Conservation (phyloP, 331 rosid species). For the Malus hybrid region DNA sequence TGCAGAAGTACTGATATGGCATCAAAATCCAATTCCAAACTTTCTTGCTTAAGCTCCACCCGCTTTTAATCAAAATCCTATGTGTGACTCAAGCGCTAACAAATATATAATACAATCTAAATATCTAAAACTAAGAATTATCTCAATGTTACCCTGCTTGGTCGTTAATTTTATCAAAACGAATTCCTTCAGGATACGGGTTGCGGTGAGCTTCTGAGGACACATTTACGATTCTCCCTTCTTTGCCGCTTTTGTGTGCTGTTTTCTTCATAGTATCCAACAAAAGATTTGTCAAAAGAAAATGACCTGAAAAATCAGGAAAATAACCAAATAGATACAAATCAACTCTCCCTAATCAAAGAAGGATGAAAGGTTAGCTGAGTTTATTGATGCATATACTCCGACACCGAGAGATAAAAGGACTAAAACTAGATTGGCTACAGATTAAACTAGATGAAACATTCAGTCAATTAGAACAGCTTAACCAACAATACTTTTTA, state of each 20-base stretch:
- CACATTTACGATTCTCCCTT: conserved; percentile 83
- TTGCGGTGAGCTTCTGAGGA: conserved; percentile 73
- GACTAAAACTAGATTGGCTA: no score
- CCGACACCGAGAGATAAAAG: no score
- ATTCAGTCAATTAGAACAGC: neutral
- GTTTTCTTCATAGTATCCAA: conserved; percentile 83
- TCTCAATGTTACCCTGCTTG: conserved; percentile 41
- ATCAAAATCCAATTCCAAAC: no score
- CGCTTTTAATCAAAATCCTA: no score
- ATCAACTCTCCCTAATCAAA: no score
- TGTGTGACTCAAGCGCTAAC: no score
- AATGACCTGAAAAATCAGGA: conserved; percentile 57
- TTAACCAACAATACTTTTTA: neutral
- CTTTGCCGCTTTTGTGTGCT: conserved; percentile 39
- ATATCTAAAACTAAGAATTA: no score
- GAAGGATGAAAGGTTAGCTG: no score
- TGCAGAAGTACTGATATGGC: neutral
- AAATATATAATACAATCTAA: no score
- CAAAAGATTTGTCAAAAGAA: conserved; percentile 76
- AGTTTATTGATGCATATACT: no score
- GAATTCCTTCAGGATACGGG: conserved; percentile 71
- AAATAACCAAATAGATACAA: neutral
- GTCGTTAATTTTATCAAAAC: conserved; percentile 59
- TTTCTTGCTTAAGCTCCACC: no score
- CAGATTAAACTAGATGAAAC: no score